These are phyloP conservation scores for Teratosphaeria zuluensis DNA, from an alignment of 2,329 filamentous ascomycete species.

Conservation along the genomic window DNA sequence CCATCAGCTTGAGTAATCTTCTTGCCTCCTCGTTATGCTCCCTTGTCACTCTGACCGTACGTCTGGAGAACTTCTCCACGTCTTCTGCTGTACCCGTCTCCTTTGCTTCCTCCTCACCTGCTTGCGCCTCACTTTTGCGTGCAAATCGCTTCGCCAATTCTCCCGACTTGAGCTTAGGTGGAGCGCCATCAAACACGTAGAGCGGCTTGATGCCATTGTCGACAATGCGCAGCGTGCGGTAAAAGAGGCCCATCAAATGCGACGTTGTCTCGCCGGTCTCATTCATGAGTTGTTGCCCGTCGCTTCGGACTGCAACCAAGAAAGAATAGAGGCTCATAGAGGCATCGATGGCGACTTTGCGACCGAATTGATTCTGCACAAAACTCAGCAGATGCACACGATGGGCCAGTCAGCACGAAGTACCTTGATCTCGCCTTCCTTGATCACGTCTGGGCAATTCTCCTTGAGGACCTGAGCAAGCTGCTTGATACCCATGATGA, in stretches of 20 bases:
- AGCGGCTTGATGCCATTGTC: slow-evolving; percentile 98
- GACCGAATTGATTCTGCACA: slow-evolving; percentile 62
- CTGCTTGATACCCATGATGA: slow-evolving; percentile 10
- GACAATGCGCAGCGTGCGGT: slow-evolving; percentile 93
- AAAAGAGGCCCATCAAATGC: slow-evolving; percentile 99
- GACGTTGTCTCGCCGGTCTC: slow-evolving; percentile 95
- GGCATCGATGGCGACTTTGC: slow-evolving; percentile 57
- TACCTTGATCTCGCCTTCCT: slow-evolving; percentile 87
- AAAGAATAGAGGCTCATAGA: slow-evolving; percentile 99
- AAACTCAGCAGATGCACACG: neutral
- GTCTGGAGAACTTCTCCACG: slow-evolving; percentile 92
- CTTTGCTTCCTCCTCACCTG: slow-evolving; percentile 87
- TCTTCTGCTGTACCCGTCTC: slow-evolving; percentile 95
- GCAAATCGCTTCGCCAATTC: slow-evolving; percentile 94
- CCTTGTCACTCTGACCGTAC: slow-evolving; percentile 87
- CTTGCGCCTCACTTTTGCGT: slow-evolving; percentile 84
- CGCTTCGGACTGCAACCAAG: slow-evolving; percentile 91
- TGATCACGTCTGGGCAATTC: slow-evolving; percentile 89
- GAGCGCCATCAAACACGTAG: slow-evolving; percentile 95
- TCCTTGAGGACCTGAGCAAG: slow-evolving; percentile 31
- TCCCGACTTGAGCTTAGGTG: slow-evolving; percentile 93
- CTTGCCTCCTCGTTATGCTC: slow-evolving; percentile 97
- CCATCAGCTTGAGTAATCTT: slow-evolving; percentile 84
- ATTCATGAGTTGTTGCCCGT: slow-evolving; percentile 91
- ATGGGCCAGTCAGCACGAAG: neutral